Evolutionary conservation across 257 asterid species (phyloP), one percentile per base, ranked within the genome.

Genomic region (Cruciata laevipes): DNA sequence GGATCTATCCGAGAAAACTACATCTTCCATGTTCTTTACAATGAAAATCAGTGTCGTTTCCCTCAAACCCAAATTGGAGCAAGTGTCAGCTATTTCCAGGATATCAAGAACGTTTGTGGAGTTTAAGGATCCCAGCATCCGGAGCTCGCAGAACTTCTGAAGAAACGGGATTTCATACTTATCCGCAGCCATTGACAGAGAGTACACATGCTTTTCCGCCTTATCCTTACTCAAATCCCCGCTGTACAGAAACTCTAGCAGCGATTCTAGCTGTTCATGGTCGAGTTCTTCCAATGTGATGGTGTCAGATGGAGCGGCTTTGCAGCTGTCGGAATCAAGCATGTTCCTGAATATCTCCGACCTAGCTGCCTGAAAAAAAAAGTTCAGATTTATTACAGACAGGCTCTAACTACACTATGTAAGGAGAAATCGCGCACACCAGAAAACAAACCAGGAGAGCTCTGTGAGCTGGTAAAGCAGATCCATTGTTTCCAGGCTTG

Each of bases 121-220:
- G 85, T 68, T 79, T 30, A 92, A 72, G 8, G 89, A 80, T 52
- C 83, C 87, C 3, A 89, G 85, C 98, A 92, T 87, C 18, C 80
- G 83, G 6, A 79, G 78, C 82, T 87, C 89, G 52, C 98, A 92
- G 14, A 81, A 84, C 68, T 77, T 92, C 30, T 80, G 91, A 0
- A 92, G 84, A 62, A 83, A 92, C 0, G 97, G 87, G 47, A 92
- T 89, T 57, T 86, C 96, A 52, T 92, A 89, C 68, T 92, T 89
- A 68, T 92, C 96, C 11, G 98, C 98, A 3, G 96, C 96, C 3
- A 89, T 69, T n/a, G 98, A 84, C 24, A 92, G 27, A 0, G 97
- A 71, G 31, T 84, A 92, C 0, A 89, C 84, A 12, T 92, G 95
- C 61, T 86, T 89, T 37, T 85, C 97, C 67, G 67, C 70, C 66